Percentiles rank a stretch among this genome's conserved stretches.
Conservation (phyloP, 805 yeast species). For the Pichia deserticola region DNA sequence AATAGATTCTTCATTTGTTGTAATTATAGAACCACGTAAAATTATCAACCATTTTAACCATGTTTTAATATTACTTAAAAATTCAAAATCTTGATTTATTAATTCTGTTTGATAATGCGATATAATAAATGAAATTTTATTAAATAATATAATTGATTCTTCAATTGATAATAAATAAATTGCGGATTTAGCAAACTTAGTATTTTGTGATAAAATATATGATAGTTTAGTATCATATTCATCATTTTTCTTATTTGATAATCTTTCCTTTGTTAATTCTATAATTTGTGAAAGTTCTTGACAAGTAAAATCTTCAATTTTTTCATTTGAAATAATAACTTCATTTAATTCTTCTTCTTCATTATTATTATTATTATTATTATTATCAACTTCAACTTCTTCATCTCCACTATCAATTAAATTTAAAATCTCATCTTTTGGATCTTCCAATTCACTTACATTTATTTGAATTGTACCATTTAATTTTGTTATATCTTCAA, state of each 20-base stretch:
- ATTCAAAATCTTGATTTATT: slow-evolving; percentile 1
- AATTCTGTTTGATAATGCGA: slow-evolving; percentile 28
- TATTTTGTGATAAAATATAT: slow-evolving; percentile 24
- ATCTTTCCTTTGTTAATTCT: slow-evolving; percentile 16
- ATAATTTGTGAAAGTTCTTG: slow-evolving; percentile 20
- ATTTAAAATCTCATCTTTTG: background rate
- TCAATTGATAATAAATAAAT: slow-evolving; percentile 45
- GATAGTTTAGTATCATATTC: slow-evolving; percentile 20
- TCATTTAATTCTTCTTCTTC: background rate
- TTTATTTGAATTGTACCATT: slow-evolving; percentile 16
- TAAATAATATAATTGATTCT: slow-evolving; percentile 38
- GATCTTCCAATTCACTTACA: slow-evolving; percentile 19
- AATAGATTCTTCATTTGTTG: slow-evolving; percentile 43
- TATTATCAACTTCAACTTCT: slow-evolving; percentile 3
- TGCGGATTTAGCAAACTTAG: slow-evolving; percentile 43
- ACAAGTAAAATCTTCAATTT: slow-evolving; percentile 13
- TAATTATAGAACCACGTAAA: slow-evolving; percentile 58
- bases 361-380: slow-evolving; percentile 13
- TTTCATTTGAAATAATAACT: background rate
- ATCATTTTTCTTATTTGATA: slow-evolving; percentile 22
- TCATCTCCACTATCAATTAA: slow-evolving; percentile 15
- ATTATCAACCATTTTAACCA: slow-evolving; percentile 85
- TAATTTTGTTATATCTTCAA: slow-evolving; percentile 24
- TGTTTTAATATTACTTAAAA: slow-evolving; percentile 16
- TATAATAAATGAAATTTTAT: slow-evolving; percentile 37